Evolutionary conservation across 176 grass and related monocot species (phyloP).

Genomic region (Urochloa ruziziensis): DNA sequence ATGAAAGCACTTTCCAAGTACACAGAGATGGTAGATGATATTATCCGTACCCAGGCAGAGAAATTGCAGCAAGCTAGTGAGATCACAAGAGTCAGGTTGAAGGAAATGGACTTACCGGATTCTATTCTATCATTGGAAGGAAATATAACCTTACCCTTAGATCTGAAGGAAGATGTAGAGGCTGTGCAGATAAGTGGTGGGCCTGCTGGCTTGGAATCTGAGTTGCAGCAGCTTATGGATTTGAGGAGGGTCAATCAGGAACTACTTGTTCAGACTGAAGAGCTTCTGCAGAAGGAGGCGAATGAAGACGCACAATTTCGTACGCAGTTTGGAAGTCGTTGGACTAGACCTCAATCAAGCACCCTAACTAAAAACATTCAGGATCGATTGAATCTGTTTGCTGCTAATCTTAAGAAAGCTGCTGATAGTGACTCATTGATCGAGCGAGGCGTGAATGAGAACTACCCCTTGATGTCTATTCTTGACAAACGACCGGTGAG

Average conservation of each 20-base stretch:
- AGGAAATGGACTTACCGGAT: constrained; percentile 99
- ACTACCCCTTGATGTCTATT: constrained; percentile 81
- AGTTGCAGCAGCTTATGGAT: constrained; percentile 95
- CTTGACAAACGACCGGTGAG: constrained; percentile 86
- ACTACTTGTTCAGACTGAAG: constrained; percentile 87
- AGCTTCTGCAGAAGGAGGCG: constrained; percentile 91
- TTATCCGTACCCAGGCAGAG: constrained; percentile 91
- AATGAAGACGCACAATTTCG: constrained; percentile 91
- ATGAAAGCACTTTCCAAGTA: constrained; percentile 98
- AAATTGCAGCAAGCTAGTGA: constrained; percentile 98
- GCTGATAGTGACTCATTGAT: constrained; percentile 79
- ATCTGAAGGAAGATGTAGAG: constrained; percentile 89
- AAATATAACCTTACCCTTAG: constrained; percentile 76
- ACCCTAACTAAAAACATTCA: constrained; percentile 95
- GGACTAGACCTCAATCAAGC: constrained; percentile 94
- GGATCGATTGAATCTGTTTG: constrained; percentile 88
- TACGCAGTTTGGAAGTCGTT: constrained; percentile 87
- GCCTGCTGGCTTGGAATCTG: constrained; percentile 75
- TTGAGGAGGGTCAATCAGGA: constrained; percentile 98
- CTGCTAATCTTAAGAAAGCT: constrained; percentile 93
- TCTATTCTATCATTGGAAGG: constrained; percentile 96
- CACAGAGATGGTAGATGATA: constrained; percentile 95
- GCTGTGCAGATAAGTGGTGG: constrained; percentile 98
- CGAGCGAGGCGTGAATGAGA: constrained; percentile 74
- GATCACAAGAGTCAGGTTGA: constrained; percentile 88